Evolutionary conservation across 2,329 filamentous ascomycete species (phyloP).

Genomic region (Diaporthe longicolla): DNA sequence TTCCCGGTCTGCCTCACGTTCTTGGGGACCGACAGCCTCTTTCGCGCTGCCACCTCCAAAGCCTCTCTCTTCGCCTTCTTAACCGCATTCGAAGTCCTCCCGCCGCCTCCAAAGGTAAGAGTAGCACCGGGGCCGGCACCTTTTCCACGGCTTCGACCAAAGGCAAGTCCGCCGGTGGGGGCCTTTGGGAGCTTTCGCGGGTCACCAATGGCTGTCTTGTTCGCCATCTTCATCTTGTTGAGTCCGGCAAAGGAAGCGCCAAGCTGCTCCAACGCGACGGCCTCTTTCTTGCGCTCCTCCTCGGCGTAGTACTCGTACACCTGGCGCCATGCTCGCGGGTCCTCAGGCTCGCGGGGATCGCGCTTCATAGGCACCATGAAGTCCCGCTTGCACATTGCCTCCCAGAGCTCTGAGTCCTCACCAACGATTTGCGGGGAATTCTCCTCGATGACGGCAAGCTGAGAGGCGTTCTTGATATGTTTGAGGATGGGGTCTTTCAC

Average conservation of each 20-base stretch:
- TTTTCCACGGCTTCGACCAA: constrained; percentile 43
- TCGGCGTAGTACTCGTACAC: constrained; percentile 80
- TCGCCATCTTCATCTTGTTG: constrained; percentile 69
- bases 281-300: constrained; percentile 69
- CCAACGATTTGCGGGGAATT: constrained; percentile 83
- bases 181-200: constrained; percentile 60
- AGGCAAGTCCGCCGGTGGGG: constrained; percentile 15
- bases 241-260: constrained; percentile 70
- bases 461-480: constrained; percentile 79
- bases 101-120: constrained; percentile 35
- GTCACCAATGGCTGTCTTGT: constrained; percentile 70
- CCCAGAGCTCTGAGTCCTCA: constrained; percentile 81
- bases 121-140: constrained; percentile 37
- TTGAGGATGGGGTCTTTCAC: constrained; percentile 76
- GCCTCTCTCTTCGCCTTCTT: constrained; percentile 70
- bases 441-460: constrained; percentile 81
- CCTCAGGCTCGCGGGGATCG: constrained; percentile 74
- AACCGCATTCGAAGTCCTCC: constrained; percentile 62
- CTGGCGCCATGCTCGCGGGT: constrained; percentile 81
- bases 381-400: constrained; percentile 82
- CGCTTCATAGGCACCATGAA: constrained; percentile 75
- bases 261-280: constrained; percentile 70
- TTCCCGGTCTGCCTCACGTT: not conserved
- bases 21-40: constrained; percentile 53
- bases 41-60: constrained; percentile 65